A percentile compares a stretch with the other conserved stretches of the same genome.
phyloP scores from a whole-genome alignment of 2,329 filamentous ascomycete genomes.

The Fusarium brevicatenulatum region DNA sequence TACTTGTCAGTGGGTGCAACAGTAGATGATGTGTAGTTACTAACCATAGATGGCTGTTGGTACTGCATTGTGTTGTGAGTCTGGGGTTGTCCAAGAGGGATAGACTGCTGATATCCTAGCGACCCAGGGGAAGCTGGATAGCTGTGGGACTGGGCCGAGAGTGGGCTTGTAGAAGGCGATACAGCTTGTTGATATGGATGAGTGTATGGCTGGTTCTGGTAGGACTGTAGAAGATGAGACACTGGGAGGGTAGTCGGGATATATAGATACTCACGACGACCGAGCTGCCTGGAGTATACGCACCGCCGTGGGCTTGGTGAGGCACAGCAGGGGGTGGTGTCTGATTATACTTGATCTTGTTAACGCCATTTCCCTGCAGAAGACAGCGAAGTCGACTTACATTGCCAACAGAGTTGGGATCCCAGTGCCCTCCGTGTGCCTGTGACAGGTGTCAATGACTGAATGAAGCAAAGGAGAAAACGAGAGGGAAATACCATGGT shows the following conservation, averaged over 20 bases:
- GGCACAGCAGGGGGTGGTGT: slow-evolving; percentile 15
- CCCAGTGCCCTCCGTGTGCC: slow-evolving; percentile 41
- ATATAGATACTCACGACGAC: slow-evolving; percentile 28
- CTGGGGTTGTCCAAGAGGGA: slow-evolving; percentile 16
- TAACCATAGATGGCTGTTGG: slow-evolving; percentile 35
- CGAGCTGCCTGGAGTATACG: slow-evolving; percentile 41
- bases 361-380: neutral
- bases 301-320: slow-evolving; percentile 39
- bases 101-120: slow-evolving; percentile 17
- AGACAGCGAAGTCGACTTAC: slow-evolving; percentile 2
- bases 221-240: slow-evolving; percentile 31
- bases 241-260: neutral
- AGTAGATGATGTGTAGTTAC: neutral
- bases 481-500: slow-evolving; percentile 31
- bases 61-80: slow-evolving; percentile 37
- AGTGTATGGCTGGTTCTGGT: slow-evolving; percentile 35
- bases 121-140: slow-evolving; percentile 21
- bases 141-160: slow-evolving; percentile 24
- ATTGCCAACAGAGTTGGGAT: slow-evolving; percentile 34
- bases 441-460: slow-evolving; percentile 6
- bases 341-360: slow-evolving; percentile 33
- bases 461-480: neutral
- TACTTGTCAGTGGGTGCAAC: neutral
- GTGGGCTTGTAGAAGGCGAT: slow-evolving; percentile 35
- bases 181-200: slow-evolving; percentile 35